Evolutionary conservation across 2,329 filamentous ascomycete species (phyloP).

Genomic region (Reticulascus tulasneorum): DNA sequence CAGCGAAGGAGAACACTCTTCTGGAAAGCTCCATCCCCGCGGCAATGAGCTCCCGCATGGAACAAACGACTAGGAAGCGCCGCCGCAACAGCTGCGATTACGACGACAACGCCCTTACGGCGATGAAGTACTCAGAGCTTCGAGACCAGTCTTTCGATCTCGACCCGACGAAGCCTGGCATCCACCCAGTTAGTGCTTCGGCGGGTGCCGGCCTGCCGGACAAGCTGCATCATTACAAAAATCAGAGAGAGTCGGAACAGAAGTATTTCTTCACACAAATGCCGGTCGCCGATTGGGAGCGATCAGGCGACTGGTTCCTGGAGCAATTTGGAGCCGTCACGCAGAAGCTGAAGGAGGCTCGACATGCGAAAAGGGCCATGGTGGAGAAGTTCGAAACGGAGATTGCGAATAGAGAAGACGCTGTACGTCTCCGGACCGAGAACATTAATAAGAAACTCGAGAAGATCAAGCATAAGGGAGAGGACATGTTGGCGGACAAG

Average conservation of each 20-base stretch:
- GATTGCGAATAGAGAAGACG: slow-evolving; percentile 50
- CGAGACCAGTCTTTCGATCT: slow-evolving; percentile 52
- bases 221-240: slow-evolving; percentile 47
- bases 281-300: slow-evolving; percentile 54
- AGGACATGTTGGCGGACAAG: slow-evolving; percentile 50
- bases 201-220: slow-evolving; percentile 39
- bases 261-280: slow-evolving; percentile 49
- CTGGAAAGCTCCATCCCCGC: slow-evolving; percentile 16
- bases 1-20: slow-evolving; percentile 15
- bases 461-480: slow-evolving; percentile 53
- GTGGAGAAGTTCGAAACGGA: slow-evolving; percentile 51
- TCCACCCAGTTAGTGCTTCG: slow-evolving; percentile 28
- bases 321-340: slow-evolving; percentile 49
- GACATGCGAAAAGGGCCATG: slow-evolving; percentile 45
- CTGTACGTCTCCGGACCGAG: slow-evolving; percentile 48
- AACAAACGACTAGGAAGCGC: slow-evolving; percentile 32
- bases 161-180: slow-evolving; percentile 47
- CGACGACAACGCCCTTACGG: slow-evolving; percentile 50
- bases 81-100: slow-evolving; percentile 48
- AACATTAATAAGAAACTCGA: slow-evolving; percentile 51
- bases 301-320: slow-evolving; percentile 57
- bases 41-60: slow-evolving; percentile 5
- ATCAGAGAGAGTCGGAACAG: slow-evolving; percentile 41
- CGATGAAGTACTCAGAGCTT: slow-evolving; percentile 50
- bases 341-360: slow-evolving; percentile 41